phyloP scores from a whole-genome alignment of 2,329 filamentous ascomycete species.

The Fusarium protoensiforme region DNA sequence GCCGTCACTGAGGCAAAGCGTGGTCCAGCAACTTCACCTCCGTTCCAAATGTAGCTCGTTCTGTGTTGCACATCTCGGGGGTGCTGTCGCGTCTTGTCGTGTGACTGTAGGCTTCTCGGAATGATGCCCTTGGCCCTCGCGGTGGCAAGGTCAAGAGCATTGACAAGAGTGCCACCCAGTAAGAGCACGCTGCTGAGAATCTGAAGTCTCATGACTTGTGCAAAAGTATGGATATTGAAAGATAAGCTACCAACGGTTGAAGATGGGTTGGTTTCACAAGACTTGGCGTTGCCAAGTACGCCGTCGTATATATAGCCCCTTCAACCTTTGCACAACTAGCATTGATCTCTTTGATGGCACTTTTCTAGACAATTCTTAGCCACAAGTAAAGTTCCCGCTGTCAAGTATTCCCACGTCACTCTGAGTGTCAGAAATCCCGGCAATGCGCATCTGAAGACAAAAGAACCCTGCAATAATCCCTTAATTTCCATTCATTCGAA shows the following conservation, averaged over 20 bases:
- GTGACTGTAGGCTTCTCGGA: neutral
- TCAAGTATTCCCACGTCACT: neutral
- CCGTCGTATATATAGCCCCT: neutral
- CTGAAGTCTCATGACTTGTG: neutral
- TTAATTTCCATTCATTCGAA: neutral
- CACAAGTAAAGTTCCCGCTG: neutral
- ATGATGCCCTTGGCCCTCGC: neutral
- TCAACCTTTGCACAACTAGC: neutral
- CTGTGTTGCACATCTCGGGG: neutral
- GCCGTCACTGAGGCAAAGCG: slow-evolving; percentile 8
- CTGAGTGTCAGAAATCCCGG: neutral
- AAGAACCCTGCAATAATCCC: neutral
- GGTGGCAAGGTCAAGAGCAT: neutral
- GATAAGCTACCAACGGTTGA: neutral
- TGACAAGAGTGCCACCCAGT: neutral
- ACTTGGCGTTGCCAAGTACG: neutral
- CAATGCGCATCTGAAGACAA: neutral
- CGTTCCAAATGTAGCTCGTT: slow-evolving; percentile 3
- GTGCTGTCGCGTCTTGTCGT: neutral
- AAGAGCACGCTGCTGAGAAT: neutral
- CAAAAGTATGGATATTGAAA: neutral
- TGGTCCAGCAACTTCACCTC: neutral
- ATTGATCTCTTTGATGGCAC: neutral
- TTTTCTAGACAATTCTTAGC: neutral
- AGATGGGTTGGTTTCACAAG: neutral